Percentiles rank a stretch among this genome's conserved stretches.
These are phyloP conservation scores for Auriculariales sp. DNA, from an alignment of 768 basidiomycete genomes.

Conservation along the genomic window DNA sequence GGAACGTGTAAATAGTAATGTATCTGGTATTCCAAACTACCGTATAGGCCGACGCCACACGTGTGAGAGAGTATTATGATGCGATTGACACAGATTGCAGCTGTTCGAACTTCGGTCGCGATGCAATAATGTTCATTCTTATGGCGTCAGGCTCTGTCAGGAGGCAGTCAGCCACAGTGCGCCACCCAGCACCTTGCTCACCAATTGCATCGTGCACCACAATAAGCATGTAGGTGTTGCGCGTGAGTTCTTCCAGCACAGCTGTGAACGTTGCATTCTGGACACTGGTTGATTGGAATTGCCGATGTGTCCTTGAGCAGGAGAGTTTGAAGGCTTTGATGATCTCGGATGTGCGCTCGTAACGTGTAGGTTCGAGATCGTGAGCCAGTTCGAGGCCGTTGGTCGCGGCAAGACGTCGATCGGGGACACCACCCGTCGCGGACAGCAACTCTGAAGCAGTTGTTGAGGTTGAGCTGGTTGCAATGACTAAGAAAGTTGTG, in stretches of 20 bases:
- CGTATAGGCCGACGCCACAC: too few species aligned
- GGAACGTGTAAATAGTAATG: too few species aligned
- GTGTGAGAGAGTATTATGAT: background rate
- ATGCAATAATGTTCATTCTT: constrained; percentile 76
- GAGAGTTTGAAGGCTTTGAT: constrained; percentile 93
- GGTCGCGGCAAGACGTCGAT: constrained; percentile 9
- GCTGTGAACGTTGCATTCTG: constrained; percentile 76
- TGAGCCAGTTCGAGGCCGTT: constrained; percentile 12
- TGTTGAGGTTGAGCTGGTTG: constrained; percentile 36
- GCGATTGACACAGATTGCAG: constrained; percentile 30
- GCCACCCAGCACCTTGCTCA: constrained; percentile 17
- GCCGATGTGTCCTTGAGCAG: constrained; percentile 71
- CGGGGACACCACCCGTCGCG: background rate
- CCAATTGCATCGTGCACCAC: constrained; percentile 83
- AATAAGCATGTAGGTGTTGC: constrained; percentile 84
- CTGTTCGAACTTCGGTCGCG: constrained; percentile 78
- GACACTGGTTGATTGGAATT: constrained; percentile 79
- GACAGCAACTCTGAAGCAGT: background rate
- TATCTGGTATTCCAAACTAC: too few species aligned
- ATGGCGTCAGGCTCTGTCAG: constrained; percentile 71
- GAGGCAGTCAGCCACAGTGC: background rate
- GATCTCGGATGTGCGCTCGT: constrained; percentile 81
- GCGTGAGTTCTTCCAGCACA: constrained; percentile 82
- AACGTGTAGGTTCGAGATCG: constrained; percentile 50
- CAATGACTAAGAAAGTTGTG: constrained; percentile 95